A percentile compares a stretch with the other conserved stretches of the same genome.
phyloP scores from a whole-genome alignment of 179 eudicot species.

The Beta corolliflora region DNA sequence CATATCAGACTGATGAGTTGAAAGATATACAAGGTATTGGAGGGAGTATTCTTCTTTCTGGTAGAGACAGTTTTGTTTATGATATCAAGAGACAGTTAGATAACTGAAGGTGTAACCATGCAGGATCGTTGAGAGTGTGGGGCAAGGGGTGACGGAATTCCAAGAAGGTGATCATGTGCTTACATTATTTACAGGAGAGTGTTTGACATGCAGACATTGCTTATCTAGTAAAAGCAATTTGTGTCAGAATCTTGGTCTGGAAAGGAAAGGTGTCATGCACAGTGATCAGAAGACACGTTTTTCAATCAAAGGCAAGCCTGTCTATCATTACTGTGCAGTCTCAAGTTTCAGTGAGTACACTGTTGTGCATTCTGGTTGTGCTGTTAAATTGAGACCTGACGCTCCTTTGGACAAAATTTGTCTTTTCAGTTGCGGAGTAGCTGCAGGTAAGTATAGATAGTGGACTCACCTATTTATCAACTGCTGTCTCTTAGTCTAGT shows the following conservation, averaged over 20 bases:
- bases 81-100: background rate
- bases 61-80: background rate
- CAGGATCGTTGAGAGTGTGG: slow-evolving; percentile 96
- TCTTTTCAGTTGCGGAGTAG: slow-evolving; percentile 94
- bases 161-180: slow-evolving; percentile 88
- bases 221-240: slow-evolving; percentile 80
- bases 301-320: slow-evolving; percentile 68
- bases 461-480: background rate
- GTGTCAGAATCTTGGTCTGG: slow-evolving; percentile 86
- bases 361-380: slow-evolving; percentile 96
- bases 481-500: background rate
- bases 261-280: slow-evolving; percentile 92
- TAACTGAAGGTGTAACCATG: slow-evolving; percentile 24
- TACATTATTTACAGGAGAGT: slow-evolving; percentile 89
- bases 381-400: slow-evolving; percentile 70
- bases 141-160: slow-evolving; percentile 86
- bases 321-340: slow-evolving; percentile 94
- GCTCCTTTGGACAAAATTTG: slow-evolving; percentile 93
- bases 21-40: background rate
- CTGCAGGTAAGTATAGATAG: slow-evolving; percentile 61
- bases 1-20: too few relatives aligned
- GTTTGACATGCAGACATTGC: slow-evolving; percentile 84
- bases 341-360: slow-evolving; percentile 98
- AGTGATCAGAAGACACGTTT: slow-evolving; percentile 91
- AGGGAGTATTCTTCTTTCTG: background rate